Evolutionary conservation across 768 basidiomycete species (phyloP), one percentile per base, ranked within the genome.

Genomic region (Boletus fagicola): DNA sequence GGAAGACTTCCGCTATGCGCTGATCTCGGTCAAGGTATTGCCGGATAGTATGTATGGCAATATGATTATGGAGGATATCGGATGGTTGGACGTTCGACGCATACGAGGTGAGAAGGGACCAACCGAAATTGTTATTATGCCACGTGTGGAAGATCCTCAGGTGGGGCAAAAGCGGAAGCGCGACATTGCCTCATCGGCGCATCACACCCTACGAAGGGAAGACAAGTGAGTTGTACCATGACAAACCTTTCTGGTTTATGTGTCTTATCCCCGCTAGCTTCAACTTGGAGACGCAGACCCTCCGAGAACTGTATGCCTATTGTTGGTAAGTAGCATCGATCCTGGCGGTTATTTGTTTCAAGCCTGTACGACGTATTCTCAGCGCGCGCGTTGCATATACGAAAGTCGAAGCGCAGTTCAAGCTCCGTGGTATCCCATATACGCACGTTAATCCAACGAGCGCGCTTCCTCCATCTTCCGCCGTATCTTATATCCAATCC

Each of bases 331-430:
- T 66, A 5, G 22, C n/a, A n/a, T 46, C 10, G 30, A 2, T 46
- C 26, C 18, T 5, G 3, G 11, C 3, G 15, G 12, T 6, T 16
- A 9, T n/a, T 28, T 24, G 33, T 59, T 35, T 43, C 22, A 30
- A 50, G 24, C 38, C 16, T 31, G 15, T 45, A 36, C 13, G 38
- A 39, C 24, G 18, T 26, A 15, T 49, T 16, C 38, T 6, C 58
- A 95, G 92, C 65, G 94, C 93, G 12, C 88, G 93, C 18, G 90
- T 94, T 18, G 88, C 93, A n/a, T 91, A 91, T 66, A 88, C 85
- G 61, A 91, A 87, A 64, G 86, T 98, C 53, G 93, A 97, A 72
- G 79, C 83, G 45, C 94, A 96, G 69, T 83, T 97, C 70, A 92
- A 94, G 70, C 72, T 84, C 22, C 87, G 89, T 30, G 80, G 80